phyloP scores from a whole-genome alignment of 345 rosid species.

The Nephelium lappaceum region DNA sequence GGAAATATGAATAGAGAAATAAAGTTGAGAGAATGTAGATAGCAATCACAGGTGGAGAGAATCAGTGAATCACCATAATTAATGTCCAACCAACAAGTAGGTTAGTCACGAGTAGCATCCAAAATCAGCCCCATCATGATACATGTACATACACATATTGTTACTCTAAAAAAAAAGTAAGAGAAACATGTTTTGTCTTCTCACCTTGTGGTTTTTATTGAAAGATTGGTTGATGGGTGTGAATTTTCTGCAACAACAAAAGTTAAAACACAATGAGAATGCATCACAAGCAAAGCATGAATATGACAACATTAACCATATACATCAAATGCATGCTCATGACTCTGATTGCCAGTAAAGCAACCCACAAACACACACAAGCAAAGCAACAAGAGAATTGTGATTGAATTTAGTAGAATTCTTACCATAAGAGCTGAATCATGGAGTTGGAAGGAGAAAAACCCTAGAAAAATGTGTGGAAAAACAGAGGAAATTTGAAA shows the following conservation, averaged over 20 bases:
- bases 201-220: slow-evolving; percentile 40
- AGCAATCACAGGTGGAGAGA: slow-evolving; percentile 27
- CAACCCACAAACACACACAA: slow-evolving; percentile 13
- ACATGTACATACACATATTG: neutral
- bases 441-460: neutral
- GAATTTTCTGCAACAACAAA: slow-evolving; percentile 39
- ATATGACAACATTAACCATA: slow-evolving; percentile 6
- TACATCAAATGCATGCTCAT: slow-evolving; percentile 14
- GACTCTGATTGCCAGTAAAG: slow-evolving; percentile 43
- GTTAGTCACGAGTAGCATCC: slow-evolving; percentile 70
- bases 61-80: slow-evolving; percentile 30
- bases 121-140: slow-evolving; percentile 23
- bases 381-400: neutral
- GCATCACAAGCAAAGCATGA: slow-evolving; percentile 61
- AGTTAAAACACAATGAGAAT: slow-evolving; percentile 18
- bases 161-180: slow-evolving; percentile 17
- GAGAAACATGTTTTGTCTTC: slow-evolving; percentile 18
- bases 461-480: neutral
- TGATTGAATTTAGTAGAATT: neutral
- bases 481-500: neutral
- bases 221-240: slow-evolving; percentile 36
- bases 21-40: slow-evolving; percentile 28
- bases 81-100: slow-evolving; percentile 66
- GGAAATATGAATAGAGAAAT: slow-evolving; percentile 6
- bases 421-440: slow-evolving; percentile 11